Evolutionary conservation across 2,329 filamentous ascomycete genomes (phyloP), one percentile per base, ranked within the genome.

Genomic region (Pseudogymnoascus pannorum): DNA sequence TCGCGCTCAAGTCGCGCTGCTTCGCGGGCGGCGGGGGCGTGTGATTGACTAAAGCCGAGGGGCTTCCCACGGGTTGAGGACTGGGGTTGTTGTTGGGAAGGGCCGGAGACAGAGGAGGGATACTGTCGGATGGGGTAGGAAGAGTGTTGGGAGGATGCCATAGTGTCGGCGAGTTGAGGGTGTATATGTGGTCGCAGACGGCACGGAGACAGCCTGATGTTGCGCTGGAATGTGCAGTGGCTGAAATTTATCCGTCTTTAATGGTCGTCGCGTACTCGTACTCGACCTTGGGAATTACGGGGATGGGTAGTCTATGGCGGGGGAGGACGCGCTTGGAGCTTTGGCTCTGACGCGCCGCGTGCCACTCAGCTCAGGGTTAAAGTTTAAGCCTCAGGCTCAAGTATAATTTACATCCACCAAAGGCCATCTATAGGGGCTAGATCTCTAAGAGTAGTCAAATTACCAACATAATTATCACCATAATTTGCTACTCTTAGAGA

Each of bases 141-240:
- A 68, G 81, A 79, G 65, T 81, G 79, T 65, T 78, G 71, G 62
- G 77, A 78, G 70, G 78, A 80, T 66, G 81, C 70, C 71, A 72
- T 72, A 62, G 22, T 57, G 57, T 58, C 57, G 31, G 48, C 48
- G 48, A n/a, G 26, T 18, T 54, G n/a, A 31, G 48, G 26, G 26
- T 54, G 48, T 31, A 26, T 54, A 54, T 31, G 48, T 54, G 9
- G 24, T 54, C 48, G 16, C 48, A 54, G 48, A 54, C 48, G 26
- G 26, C 26, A 31, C 48, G n/a, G 24, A 16, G 48, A 54, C 8
- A 4, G 26, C 31, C 26, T 54, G 4, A 31, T 1, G 48, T 31
- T 54, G 48, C 31, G n/a, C 26, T 54, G 48, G 48, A 54, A 54
- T 54, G 26, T 54, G 48, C 26, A 54, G 9, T 54, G n/a, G 26